phyloP scores from a whole-genome alignment of 148 eudicot species.

The Diospyros kaki region DNA sequence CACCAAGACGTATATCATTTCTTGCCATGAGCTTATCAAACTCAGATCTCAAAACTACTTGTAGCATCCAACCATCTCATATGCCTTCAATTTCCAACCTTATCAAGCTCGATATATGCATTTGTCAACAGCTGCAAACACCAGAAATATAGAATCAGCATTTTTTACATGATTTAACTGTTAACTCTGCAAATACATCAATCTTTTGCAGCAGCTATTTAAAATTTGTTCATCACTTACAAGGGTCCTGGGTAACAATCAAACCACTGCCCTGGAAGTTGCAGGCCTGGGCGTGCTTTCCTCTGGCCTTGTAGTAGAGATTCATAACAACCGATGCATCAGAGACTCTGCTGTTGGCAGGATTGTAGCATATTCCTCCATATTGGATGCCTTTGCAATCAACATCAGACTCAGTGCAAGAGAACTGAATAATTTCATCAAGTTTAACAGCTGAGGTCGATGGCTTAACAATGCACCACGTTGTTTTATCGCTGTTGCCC shows the following conservation, averaged over 20 bases:
- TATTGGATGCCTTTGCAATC: background rate
- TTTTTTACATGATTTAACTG: too few species aligned
- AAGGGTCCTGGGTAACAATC: slow-evolving; percentile 14
- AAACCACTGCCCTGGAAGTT: background rate
- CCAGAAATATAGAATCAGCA: background rate
- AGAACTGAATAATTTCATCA: slow-evolving; percentile 1
- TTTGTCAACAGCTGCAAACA: slow-evolving; percentile 7
- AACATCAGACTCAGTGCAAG: background rate
- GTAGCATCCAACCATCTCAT: background rate
- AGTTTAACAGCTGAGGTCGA: slow-evolving; percentile 6
- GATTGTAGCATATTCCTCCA: slow-evolving; percentile 1
- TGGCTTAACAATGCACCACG: slow-evolving; percentile 9
- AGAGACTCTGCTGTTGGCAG: slow-evolving; percentile 5
- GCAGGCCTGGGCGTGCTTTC: background rate
- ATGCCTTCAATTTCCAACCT: background rate
- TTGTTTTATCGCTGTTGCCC: too few species aligned
- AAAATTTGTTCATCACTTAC: background rate
- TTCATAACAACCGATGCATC: slow-evolving; percentile 15
- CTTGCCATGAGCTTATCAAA: background rate
- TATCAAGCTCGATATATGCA: slow-evolving; percentile 6
- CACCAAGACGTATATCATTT: background rate
- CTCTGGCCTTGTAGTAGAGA: background rate
- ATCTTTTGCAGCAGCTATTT: too few species aligned
- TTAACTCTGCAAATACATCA: too few species aligned
- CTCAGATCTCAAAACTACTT: background rate